Conservation (phyloP, 495 filamentous ascomycete genomes). For the Durotheca rogersii region DNA sequence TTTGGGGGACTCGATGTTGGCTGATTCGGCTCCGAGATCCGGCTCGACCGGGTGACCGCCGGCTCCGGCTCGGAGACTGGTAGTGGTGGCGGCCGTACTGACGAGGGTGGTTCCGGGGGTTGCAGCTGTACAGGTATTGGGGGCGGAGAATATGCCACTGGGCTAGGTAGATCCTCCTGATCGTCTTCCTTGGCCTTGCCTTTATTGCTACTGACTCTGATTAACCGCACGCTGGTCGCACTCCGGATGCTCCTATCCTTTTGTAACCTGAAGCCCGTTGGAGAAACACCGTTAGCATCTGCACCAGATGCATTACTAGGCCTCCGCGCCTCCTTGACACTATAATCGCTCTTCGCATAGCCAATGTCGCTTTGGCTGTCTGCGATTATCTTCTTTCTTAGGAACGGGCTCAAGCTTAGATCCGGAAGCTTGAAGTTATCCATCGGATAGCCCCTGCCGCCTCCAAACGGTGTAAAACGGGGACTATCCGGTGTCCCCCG, state of each 20-base stretch:
- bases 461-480: constrained; percentile 30
- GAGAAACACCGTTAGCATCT: constrained; percentile 19
- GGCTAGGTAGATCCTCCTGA: constrained; percentile 11
- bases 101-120: constrained; percentile 2
- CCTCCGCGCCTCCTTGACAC: not conserved
- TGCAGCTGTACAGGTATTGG: not conserved
- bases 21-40: constrained; percentile 1
- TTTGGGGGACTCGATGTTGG: not conserved
- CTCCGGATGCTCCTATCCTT: constrained; percentile 27
- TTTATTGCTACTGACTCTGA: constrained; percentile 29
- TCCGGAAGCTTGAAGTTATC: constrained; percentile 31
- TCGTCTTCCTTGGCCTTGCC: constrained; percentile 19
- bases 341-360: constrained; percentile 18
- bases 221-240: constrained; percentile 34
- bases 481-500: constrained; percentile 21
- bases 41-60: constrained; percentile 5
- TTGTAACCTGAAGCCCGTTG: constrained; percentile 26
- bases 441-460: constrained; percentile 21
- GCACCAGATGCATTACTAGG: constrained; percentile 3
- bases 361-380: constrained; percentile 17
- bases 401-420: constrained; percentile 16
- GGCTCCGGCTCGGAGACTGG: constrained; percentile 7
- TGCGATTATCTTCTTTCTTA: constrained; percentile 21
- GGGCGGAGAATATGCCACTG: constrained; percentile 6
- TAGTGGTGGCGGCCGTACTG: not conserved